These are phyloP conservation scores for Panaeolus cyanescens DNA, from an alignment of 768 basidiomycete genomes.

Conservation along the genomic window DNA sequence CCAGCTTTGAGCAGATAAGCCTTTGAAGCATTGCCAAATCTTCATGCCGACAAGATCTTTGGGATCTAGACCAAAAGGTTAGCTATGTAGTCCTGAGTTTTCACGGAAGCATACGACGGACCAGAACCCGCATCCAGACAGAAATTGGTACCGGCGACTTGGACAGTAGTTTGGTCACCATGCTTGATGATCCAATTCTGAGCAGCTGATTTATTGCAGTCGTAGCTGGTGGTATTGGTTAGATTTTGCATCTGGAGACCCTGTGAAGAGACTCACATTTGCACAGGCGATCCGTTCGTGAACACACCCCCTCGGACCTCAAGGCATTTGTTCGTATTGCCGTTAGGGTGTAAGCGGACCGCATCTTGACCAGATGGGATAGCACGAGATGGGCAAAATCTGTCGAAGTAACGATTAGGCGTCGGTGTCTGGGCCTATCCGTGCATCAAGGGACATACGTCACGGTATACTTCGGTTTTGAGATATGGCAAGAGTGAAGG, in stretches of 20 bases:
- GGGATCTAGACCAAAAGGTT: slow-evolving; percentile 15
- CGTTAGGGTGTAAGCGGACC: slow-evolving; percentile 24
- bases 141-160: slow-evolving; percentile 20
- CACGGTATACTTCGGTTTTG: slow-evolving; percentile 22
- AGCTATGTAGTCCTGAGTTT: not conserved
- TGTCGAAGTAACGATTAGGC: slow-evolving; percentile 7
- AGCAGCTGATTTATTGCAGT: slow-evolving; percentile 25
- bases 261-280: slow-evolving; percentile 24
- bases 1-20: slow-evolving; percentile 31
- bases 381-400: slow-evolving; percentile 27
- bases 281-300: slow-evolving; percentile 33
- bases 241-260: not conserved
- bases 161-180: slow-evolving; percentile 15
- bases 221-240: slow-evolving; percentile 11
- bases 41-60: slow-evolving; percentile 26
- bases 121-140: slow-evolving; percentile 23
- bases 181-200: slow-evolving; percentile 21
- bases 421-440: no score
- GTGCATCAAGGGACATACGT: slow-evolving; percentile 24
- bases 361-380: slow-evolving; percentile 18
- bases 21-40: slow-evolving; percentile 32
- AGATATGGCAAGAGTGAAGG: slow-evolving; percentile 20
- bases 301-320: slow-evolving; percentile 32
- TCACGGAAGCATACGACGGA: slow-evolving; percentile 4
- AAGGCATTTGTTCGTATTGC: slow-evolving; percentile 28